Base-by-base conservation (phyloP, 495 filamentous ascomycete genomes). In the Trichocladium uniseriatum region DNA sequence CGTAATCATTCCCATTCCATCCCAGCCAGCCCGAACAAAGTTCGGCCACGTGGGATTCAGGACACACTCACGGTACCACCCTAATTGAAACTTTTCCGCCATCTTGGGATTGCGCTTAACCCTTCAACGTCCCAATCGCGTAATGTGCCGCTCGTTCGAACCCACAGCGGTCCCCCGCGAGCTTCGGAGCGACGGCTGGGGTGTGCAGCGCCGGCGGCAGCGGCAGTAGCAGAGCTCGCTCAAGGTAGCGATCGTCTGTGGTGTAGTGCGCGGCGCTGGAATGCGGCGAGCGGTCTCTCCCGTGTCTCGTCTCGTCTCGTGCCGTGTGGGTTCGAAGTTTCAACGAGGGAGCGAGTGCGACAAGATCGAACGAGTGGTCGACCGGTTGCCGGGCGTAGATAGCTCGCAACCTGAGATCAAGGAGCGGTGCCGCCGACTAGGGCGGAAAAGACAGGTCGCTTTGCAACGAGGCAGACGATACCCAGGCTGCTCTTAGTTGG, bases 41-140 rank as follows among this genome's bases (percentile, higher is more conserved):
- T 18, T 16, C 5, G 14, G 5, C 34, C 34, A 6, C 4, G 14
- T 6, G 34, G 6, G 6, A 7, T 14, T 14, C n/a, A 3, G 24
- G 22, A 31, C 2, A 13, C n/a, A 52, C 69, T 57, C 61, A 74
- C 70, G 65, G 48, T 72, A 71, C 70, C 69, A 72, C 49, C 70
- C 70, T 39, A 72, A 44, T 49, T 69, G 65, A 45, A 73, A 73
- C 43, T 58, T 55, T 50, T 59, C 52, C 60, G 50, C 51, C 59
- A 59, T 59, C 5, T 54, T 49, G 48, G 31, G 42, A n/a, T n/a
- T n/a, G n/a, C n/a, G n/a, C n/a, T n/a, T n/a, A n/a, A n/a, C n/a
- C n/a, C n/a, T n/a, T n/a, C n/a, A n/a, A n/a, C n/a, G n/a, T n/a
- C n/a, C 16, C 37, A 38, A 29, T 22, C 34, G 22, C 41, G 24